phyloP scores from a whole-genome alignment of 306 rosid genomes.

The Myrica gale region DNA sequence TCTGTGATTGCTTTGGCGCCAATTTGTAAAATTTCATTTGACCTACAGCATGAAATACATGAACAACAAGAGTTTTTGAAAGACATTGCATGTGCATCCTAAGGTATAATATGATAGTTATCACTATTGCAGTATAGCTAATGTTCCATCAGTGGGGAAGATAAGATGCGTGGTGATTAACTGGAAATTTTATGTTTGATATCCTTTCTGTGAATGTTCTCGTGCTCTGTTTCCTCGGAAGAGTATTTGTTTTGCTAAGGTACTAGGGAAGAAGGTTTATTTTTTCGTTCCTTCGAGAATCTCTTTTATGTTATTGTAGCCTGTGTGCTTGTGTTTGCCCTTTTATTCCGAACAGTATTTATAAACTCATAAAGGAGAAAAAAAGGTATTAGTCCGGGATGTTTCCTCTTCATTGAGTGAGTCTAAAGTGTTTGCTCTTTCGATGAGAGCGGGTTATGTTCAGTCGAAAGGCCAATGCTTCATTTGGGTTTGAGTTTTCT shows the following conservation, averaged over 20 bases:
- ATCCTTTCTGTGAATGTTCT: background rate
- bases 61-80: background rate
- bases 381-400: no score
- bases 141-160: background rate
- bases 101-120: background rate
- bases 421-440: no score
- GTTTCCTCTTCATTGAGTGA: no score
- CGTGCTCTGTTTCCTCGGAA: background rate
- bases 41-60: background rate
- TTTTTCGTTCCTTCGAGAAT: background rate
- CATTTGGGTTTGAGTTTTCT: background rate
- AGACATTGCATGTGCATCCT: background rate
- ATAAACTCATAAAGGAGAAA: no score
- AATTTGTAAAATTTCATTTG: background rate
- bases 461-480: background rate
- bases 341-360: no score
- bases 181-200: background rate
- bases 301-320: no score
- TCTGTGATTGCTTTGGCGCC: background rate
- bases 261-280: background rate
- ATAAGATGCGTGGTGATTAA: background rate
- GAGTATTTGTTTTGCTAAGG: background rate
- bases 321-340: no score
- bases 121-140: background rate
- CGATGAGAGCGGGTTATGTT: background rate